Base-by-base conservation (phyloP, 305 asterid genomes). In the Fraxinus sp. region DNA sequence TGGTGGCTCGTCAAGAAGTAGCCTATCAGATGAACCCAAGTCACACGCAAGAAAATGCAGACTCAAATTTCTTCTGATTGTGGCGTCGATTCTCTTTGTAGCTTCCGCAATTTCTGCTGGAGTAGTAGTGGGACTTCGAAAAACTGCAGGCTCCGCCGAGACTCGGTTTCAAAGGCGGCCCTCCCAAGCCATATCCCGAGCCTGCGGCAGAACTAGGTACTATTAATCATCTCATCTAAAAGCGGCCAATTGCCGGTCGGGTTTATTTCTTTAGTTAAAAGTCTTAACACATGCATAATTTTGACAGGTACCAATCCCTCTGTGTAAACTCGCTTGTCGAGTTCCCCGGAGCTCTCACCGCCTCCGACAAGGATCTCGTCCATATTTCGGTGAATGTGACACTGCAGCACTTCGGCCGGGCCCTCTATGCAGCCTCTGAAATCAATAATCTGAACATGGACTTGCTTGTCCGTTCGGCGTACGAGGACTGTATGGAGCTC, bases 331-430 rank as follows among this genome's bases (percentile, higher is more conserved):
- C 98, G 68, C 90, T 96, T 28, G 77, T 88, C 32, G 89, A 94
- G 0, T 94, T 86, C 80, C 98, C 99, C 39, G 98, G 98, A 24
- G 94, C 99, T 3, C 77, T 82, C 84, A 3, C 89, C 74, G 98
- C 98, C 72, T 88, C 98, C 78, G 97, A 88, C 83, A 82, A 81
- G 82, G 97, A 96, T 78, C 91, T 96, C 66, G 94, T 92, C 85
- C 98, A 96, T 90, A 93, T 94, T 85, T 88, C 98, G 57, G 94
- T 97, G 39, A 94, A 97, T 80, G 84, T 93, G 94, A 97, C 99
- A 0, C 93, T 97, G 6, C 94, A 88, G 30, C 90, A 88, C 36
- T 86, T 93, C 79, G 94, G 91, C 52, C 87, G 87, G 82, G 97
- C 98, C 24, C 86, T 93, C 20, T 92, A 93, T 74, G 74, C 81